phyloP scores from a whole-genome alignment of 441 rosid species.

The Populus hybrid region DNA sequence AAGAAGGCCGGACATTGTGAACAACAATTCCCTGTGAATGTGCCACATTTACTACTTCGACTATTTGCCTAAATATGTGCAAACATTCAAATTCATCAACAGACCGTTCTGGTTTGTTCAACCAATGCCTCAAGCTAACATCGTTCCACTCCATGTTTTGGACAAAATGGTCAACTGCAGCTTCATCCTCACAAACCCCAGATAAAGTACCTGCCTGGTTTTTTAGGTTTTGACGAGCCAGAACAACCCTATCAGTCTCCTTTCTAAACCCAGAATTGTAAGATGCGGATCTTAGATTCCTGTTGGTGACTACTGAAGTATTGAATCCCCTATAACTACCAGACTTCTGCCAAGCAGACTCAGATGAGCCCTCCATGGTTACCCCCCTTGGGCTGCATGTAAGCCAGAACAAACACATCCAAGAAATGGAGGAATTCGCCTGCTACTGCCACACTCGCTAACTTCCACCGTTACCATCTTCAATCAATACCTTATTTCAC shows the following conservation, averaged over 20 bases:
- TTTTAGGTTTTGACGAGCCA: constrained; percentile 47
- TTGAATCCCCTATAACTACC: constrained; percentile 58
- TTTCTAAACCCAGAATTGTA: constrained; percentile 36
- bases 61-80: constrained; percentile 83
- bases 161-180: constrained; percentile 47
- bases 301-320: constrained; percentile 52
- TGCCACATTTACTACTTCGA: constrained; percentile 74
- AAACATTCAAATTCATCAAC: constrained; percentile 78
- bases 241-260: constrained; percentile 41
- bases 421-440: constrained; percentile 34
- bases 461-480: constrained; percentile 45
- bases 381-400: constrained; percentile 52
- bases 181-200: constrained; percentile 52
- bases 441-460: constrained; percentile 31
- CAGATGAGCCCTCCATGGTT: constrained; percentile 80
- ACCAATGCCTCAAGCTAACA: constrained; percentile 89
- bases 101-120: constrained; percentile 65
- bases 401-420: constrained; percentile 36
- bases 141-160: constrained; percentile 65
- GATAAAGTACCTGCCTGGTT: constrained; percentile 45
- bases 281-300: constrained; percentile 37
- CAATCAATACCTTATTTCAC: constrained; percentile 44
- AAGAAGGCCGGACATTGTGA: constrained; percentile 82
- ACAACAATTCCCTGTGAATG: constrained; percentile 82
- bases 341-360: constrained; percentile 57